These are phyloP conservation scores for Microbotryomycetes sp. DNA, from an alignment of 1,284 basidiomycete genomes.

Conservation along the genomic window DNA sequence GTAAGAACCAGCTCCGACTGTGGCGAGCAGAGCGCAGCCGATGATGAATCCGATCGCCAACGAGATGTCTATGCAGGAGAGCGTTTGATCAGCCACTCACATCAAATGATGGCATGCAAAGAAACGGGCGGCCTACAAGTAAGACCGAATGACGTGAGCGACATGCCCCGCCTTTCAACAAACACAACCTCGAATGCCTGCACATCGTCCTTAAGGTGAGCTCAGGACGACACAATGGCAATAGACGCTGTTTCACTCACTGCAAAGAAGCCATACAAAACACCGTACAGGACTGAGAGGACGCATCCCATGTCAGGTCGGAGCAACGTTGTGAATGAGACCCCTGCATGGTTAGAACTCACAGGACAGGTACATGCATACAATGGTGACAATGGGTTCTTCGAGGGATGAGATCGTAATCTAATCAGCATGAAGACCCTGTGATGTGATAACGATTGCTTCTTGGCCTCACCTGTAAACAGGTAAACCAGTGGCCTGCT, in stretches of 20 bases:
- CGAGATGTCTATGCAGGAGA: constrained; percentile 7
- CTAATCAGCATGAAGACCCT: no score
- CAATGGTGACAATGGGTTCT: constrained; percentile 61
- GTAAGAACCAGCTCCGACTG: constrained; percentile 12
- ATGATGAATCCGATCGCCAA: constrained; percentile 26
- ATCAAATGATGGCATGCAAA: background rate
- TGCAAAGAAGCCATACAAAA: constrained; percentile 40
- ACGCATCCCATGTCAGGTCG: no score
- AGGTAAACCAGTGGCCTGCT: constrained; percentile 20
- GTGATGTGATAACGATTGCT: no score
- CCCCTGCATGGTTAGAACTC: no score
- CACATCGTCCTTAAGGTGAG: background rate
- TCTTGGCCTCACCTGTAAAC: constrained; percentile 16
- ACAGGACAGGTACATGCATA: constrained; percentile 56
- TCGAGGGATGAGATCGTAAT: no score
- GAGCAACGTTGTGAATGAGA: no score
- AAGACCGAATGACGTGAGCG: constrained; percentile 9
- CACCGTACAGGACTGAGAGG: constrained; percentile 59
- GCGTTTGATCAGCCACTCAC: background rate
- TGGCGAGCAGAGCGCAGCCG: constrained; percentile 4
- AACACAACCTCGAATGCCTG: constrained; percentile 24
- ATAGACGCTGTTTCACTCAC: no score
- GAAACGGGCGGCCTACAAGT: constrained; percentile 1
- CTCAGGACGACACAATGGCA: no score
- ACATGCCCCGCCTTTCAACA: constrained; percentile 10